These are phyloP conservation scores for Diplosphaera chodatii DNA, from an alignment of 139 green algal species.

Conservation along the genomic window DNA sequence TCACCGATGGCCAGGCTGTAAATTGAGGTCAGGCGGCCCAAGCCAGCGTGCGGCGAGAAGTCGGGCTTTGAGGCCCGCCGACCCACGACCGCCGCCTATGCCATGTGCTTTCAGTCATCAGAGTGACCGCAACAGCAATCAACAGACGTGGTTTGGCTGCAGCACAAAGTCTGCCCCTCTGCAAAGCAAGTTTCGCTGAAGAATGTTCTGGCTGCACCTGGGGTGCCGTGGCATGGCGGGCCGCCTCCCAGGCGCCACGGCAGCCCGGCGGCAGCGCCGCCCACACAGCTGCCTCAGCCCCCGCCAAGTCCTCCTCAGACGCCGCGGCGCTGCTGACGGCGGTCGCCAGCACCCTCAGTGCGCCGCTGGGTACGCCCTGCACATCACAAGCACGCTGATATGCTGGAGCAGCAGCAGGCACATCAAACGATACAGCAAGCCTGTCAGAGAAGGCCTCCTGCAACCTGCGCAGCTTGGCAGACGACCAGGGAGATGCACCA, in stretches of 20 bases:
- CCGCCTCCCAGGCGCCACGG: not conserved
- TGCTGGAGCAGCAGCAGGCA: no score
- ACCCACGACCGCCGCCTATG: not conserved
- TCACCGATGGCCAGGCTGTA: not conserved
- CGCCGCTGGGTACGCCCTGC: slow-evolving; percentile 14
- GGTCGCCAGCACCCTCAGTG: slow-evolving; percentile 30
- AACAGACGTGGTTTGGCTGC: no score
- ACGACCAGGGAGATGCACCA: no score
- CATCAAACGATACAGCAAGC: no score
- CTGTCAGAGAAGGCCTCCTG: no score
- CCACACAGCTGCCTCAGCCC: slow-evolving; percentile 32
- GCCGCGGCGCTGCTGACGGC: not conserved
- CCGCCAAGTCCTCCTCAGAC: slow-evolving; percentile 15
- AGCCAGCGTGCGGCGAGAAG: not conserved
- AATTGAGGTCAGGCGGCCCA: not conserved
- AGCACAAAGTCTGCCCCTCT: no score
- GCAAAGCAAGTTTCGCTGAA: no score
- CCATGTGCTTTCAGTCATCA: no score
- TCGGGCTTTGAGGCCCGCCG: not conserved
- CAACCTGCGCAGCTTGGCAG: no score
- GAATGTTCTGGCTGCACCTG: not conserved
- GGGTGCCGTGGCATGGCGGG: not conserved
- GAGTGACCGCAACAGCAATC: no score
- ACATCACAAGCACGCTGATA: no score
- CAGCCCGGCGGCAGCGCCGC: slow-evolving; percentile 19